phyloP scores from a whole-genome alignment of 345 rosid species.

The Trapa incisa region DNA sequence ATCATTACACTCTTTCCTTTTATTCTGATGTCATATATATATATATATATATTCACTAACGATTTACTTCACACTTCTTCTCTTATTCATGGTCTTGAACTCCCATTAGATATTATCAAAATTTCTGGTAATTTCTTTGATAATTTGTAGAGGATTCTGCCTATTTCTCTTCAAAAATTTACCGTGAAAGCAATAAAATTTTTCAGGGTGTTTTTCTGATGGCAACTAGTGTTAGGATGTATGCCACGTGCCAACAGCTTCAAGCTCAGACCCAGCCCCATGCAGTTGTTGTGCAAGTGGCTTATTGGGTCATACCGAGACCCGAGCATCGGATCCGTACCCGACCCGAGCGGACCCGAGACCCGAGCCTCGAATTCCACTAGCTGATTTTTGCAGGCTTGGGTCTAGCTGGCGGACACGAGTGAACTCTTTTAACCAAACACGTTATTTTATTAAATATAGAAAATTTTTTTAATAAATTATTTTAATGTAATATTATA shows the following conservation, averaged over 20 bases:
- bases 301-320: constrained; percentile 73
- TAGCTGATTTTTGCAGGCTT: too few species aligned
- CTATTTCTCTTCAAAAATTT: constrained; percentile 1
- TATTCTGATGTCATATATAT: background rate
- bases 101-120: constrained; percentile 91
- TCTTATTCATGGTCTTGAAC: constrained; percentile 87
- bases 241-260: constrained; percentile 85
- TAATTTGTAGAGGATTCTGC: constrained; percentile 3
- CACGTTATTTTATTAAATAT: too few species aligned
- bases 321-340: constrained; percentile 23
- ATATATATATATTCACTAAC: background rate
- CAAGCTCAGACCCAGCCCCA: constrained; percentile 93
- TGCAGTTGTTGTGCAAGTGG: constrained; percentile 72
- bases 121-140: constrained; percentile 51
- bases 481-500: too few species aligned
- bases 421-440: too few species aligned
- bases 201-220: constrained; percentile 70
- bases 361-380: too few species aligned
- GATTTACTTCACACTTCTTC: constrained; percentile 45
- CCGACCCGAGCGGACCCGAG: too few species aligned
- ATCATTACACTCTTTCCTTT: too few species aligned
- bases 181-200: constrained; percentile 3
- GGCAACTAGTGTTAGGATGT: constrained; percentile 91
- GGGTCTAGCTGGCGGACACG: too few species aligned
- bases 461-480: too few species aligned